phyloP scores from a whole-genome alignment of 345 rosid species.

The Citrus sp. region DNA sequence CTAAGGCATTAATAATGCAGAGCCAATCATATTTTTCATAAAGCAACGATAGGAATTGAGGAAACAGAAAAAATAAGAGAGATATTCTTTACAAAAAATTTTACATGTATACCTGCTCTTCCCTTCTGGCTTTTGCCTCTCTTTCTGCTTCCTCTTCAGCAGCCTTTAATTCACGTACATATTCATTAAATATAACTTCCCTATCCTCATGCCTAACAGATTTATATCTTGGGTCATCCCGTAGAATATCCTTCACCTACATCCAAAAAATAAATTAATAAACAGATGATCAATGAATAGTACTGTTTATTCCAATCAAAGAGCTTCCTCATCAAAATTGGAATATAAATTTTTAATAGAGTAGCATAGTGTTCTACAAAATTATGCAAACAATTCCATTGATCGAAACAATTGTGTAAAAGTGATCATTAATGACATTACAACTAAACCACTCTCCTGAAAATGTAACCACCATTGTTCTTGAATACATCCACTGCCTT shows the following conservation, averaged over 20 bases:
- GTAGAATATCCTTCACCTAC: slow-evolving; percentile 81
- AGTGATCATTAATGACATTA: background rate
- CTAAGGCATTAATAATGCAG: background rate
- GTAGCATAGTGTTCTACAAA: background rate
- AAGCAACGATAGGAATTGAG: background rate
- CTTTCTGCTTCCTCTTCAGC: slow-evolving; percentile 58
- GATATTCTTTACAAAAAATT: background rate
- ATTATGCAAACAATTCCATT: background rate
- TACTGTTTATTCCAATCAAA: background rate
- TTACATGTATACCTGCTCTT: slow-evolving; percentile 64
- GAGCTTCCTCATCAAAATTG: background rate
- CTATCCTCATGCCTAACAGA: slow-evolving; percentile 77
- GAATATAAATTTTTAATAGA: background rate
- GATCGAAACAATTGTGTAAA: background rate
- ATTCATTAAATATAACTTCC: slow-evolving; percentile 75
- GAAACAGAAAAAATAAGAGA: background rate
- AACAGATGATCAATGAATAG: background rate
- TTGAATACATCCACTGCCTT: background rate
- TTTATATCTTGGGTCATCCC: slow-evolving; percentile 85
- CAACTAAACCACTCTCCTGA: background rate
- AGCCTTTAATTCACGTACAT: slow-evolving; percentile 70
- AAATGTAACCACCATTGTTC: background rate
- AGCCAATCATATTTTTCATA: background rate
- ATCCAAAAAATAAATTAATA: slow-evolving; percentile 5
- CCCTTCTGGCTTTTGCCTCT: slow-evolving; percentile 62